Evolutionary conservation across 495 filamentous ascomycete species (phyloP).

Genomic region (Astrothelium subdiscretum): DNA sequence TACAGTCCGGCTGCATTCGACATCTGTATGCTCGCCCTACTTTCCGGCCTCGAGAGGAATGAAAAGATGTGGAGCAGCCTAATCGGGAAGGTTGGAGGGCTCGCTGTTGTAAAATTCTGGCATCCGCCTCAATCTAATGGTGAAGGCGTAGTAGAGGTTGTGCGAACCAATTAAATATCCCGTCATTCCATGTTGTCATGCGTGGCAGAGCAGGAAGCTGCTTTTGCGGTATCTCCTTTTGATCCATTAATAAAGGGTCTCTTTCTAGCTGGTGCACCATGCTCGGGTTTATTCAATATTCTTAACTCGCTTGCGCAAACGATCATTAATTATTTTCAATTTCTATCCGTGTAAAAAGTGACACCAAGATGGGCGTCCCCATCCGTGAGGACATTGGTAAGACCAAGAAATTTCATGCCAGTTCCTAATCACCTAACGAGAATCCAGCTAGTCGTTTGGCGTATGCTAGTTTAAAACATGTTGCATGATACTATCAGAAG

Average conservation of each 20-base stretch:
- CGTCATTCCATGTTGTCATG: neutral
- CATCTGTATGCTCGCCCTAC: neutral
- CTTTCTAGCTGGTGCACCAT: neutral
- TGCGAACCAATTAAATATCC: neutral
- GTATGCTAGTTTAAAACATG: neutral
- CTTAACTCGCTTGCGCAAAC: neutral
- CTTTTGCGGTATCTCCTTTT: neutral
- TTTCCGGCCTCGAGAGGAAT: neutral
- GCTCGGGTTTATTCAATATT: neutral
- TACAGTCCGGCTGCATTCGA: neutral
- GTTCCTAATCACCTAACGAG: neutral
- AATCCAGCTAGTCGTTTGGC: neutral
- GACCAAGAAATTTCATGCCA: neutral
- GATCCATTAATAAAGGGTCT: neutral
- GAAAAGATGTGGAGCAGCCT: conserved; percentile 1
- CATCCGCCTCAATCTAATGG: neutral
- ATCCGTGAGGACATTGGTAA: neutral
- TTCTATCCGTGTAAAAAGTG: neutral
- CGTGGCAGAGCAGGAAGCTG: neutral
- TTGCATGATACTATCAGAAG: neutral
- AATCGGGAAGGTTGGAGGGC: neutral
- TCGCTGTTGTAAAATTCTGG: neutral
- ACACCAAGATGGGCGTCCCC: neutral
- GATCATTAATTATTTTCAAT: neutral
- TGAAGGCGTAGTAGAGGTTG: neutral